Evolutionary conservation across 73 alveolate species (phyloP), one percentile per base, ranked within the genome.

Genomic region (Tetrahymena borealis): DNA sequence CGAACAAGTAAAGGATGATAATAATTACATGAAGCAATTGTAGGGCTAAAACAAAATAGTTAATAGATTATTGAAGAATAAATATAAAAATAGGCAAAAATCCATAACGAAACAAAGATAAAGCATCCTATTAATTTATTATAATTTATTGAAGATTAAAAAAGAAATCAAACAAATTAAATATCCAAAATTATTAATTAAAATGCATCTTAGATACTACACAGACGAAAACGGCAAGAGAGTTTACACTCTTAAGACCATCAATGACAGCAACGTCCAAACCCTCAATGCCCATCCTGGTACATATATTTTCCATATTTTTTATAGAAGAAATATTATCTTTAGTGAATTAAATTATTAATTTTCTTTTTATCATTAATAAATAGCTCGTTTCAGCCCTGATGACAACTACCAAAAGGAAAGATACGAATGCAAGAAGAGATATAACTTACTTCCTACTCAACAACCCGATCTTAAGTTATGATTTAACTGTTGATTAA

Each of bases 211-310:
- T 39, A 91, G 98, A 90, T 96, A 37, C 94, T 96, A 96, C 96
- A 90, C 94, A 18, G 94, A 96, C 94, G 97, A 95, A 41, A 94
- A 96, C 32, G 93, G 95, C 11, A 91, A 96, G 78, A 79, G 98
- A 96, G 97, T 96, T 78, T 96, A 96, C 94, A 96, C 98, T 37
- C 94, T 96, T 92, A 96, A 96, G 78, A 96, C 94, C 96, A 91
- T 92, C 94, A 94, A 91, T 31, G 96, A 96, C 7, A 94, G 92
- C 78, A 95, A 96, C 32, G 91, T 41, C 95, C 95, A 97, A 18
- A 96, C 98, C 43, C 94, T 92, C 95, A 90, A 95, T 40, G 98
- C 98, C 36, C 98, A 96, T 92, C 98, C 98, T 92, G 97, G 94
- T 90, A 78, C n/a, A 24, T 60, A 41, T 18, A 20, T 41, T 24